A percentile compares a stretch with the other conserved stretches of the same genome.
Conservation (phyloP, 768 basidiomycete species). For the Leucosporidium creatinivorum region DNA sequence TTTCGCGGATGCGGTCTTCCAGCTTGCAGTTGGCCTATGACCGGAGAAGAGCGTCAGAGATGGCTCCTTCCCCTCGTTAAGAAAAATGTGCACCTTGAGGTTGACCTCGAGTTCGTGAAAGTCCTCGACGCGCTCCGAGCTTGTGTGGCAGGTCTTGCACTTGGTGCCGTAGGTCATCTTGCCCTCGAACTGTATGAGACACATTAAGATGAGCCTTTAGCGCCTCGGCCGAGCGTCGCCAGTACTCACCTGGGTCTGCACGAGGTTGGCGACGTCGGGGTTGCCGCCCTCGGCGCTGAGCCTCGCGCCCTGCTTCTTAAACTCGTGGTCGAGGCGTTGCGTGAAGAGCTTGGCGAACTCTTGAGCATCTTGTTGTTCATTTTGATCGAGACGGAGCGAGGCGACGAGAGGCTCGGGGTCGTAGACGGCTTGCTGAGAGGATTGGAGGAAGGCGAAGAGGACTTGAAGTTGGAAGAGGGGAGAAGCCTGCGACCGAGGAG, state of each 20-base stretch:
- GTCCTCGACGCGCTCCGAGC: conserved; percentile 60
- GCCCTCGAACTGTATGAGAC: conserved; percentile 72
- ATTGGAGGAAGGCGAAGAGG: conserved; percentile 72
- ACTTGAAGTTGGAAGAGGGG: conserved; percentile 46
- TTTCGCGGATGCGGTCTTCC: conserved; percentile 61
- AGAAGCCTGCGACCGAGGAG: conserved; percentile 13
- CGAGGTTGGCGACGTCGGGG: conserved; percentile 56
- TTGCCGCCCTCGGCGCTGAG: conserved; percentile 1
- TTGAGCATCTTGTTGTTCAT: conserved; percentile 94
- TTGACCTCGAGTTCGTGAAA: conserved; percentile 86
- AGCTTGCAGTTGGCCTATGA: conserved; percentile 62
- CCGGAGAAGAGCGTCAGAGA: background rate
- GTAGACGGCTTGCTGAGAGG: conserved; percentile 60
- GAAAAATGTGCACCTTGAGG: conserved; percentile 54
- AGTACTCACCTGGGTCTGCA: conserved; percentile 61
- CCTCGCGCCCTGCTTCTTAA: conserved; percentile 59
- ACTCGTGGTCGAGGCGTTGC: conserved; percentile 77
- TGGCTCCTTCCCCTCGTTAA: background rate
- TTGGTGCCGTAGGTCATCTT: conserved; percentile 69
- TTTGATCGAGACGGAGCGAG: conserved; percentile 67
- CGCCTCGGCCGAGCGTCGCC: background rate
- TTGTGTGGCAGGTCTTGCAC: conserved; percentile 61
- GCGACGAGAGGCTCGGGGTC: conserved; percentile 80
- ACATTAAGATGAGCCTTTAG: background rate
- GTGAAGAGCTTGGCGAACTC: conserved; percentile 98